phyloP scores from a whole-genome alignment of 1,284 basidiomycete species.

The Ganoderma sp. region DNA sequence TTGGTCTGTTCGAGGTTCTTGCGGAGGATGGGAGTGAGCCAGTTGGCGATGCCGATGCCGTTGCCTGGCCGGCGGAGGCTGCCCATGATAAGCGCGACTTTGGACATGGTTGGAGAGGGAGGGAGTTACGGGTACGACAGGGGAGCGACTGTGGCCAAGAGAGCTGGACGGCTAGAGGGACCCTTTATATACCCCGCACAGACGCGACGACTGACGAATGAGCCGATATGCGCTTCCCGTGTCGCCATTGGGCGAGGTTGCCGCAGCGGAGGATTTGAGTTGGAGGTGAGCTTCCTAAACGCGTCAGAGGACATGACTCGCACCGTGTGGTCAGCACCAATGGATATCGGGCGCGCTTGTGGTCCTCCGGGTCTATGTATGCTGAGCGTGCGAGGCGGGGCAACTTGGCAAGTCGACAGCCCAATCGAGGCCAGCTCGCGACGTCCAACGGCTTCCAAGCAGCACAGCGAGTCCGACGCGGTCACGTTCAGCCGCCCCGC shows the following conservation, averaged over 20 bases:
- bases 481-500: slow-evolving; percentile 5
- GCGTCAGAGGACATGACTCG: background rate
- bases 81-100: slow-evolving; percentile 38
- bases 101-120: slow-evolving; percentile 24
- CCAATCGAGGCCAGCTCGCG: background rate
- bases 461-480: slow-evolving; percentile 5
- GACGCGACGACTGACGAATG: background rate
- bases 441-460: background rate
- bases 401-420: background rate
- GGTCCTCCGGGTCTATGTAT: background rate
- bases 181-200: background rate
- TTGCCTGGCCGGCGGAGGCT: slow-evolving; percentile 39
- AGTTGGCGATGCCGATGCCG: slow-evolving; percentile 37
- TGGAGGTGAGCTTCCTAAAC: slow-evolving; percentile 1
- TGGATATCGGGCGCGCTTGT: background rate
- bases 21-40: slow-evolving; percentile 35
- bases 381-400: background rate
- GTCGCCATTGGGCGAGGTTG: slow-evolving; percentile 20
- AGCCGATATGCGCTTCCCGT: slow-evolving; percentile 13
- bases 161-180: background rate
- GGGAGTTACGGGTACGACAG: background rate
- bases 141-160: background rate
- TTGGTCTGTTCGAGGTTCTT: slow-evolving; percentile 31
- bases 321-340: background rate
- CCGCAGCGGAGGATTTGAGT: slow-evolving; percentile 9